phyloP scores from a whole-genome alignment of 1,284 basidiomycete species.

The Chondrostereum purpureum region DNA sequence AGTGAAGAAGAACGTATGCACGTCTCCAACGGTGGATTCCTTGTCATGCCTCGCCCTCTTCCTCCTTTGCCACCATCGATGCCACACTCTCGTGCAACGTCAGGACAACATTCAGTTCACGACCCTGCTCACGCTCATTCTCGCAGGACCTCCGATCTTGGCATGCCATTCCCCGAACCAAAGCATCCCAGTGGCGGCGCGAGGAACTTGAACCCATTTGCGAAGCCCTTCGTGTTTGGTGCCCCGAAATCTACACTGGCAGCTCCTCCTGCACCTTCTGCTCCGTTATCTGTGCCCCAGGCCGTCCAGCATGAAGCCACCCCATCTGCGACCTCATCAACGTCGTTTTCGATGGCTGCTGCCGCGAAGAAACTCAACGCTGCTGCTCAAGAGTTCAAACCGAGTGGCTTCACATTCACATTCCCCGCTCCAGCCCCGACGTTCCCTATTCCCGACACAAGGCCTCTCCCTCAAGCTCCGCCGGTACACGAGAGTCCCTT shows the following conservation, averaged over 20 bases:
- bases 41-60: slow-evolving; percentile 33
- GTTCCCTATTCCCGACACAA: slow-evolving; percentile 20
- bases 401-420: slow-evolving; percentile 64
- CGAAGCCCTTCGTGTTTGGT: slow-evolving; percentile 78
- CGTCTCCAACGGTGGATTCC: background rate
- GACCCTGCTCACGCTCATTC: slow-evolving; percentile 64
- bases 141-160: slow-evolving; percentile 34
- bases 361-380: slow-evolving; percentile 61
- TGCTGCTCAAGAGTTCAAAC: slow-evolving; percentile 75
- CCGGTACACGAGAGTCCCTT: slow-evolving; percentile 20
- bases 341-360: background rate
- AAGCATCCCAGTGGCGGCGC: slow-evolving; percentile 14
- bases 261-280: slow-evolving; percentile 16
- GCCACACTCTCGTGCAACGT: slow-evolving; percentile 56
- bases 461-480: slow-evolving; percentile 18
- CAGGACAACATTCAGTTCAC: slow-evolving; percentile 52
- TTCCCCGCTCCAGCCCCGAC: slow-evolving; percentile 32
- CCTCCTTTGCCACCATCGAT: slow-evolving; percentile 35
- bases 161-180: background rate
- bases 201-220: slow-evolving; percentile 61
- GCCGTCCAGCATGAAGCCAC: slow-evolving; percentile 3
- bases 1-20: slow-evolving; percentile 58
- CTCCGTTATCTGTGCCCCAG: slow-evolving; percentile 5
- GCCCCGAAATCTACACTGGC: slow-evolving; percentile 23
- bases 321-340: background rate